phyloP scores from a whole-genome alignment of 192 early-diverging fungal genomes.

The Pilobolus umbonatus region DNA sequence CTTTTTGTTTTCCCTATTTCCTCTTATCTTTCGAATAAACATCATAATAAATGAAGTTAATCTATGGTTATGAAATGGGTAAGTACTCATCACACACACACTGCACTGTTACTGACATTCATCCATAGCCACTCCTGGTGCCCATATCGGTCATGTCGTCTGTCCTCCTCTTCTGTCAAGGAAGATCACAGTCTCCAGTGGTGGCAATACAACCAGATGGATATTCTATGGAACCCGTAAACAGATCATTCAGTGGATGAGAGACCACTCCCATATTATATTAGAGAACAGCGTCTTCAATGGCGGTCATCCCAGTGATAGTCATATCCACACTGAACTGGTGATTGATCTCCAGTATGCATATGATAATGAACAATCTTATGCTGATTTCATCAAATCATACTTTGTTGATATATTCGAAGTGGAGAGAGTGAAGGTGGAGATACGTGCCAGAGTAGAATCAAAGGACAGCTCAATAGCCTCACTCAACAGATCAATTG shows the following conservation, averaged over 20 bases:
- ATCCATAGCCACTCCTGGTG: not conserved
- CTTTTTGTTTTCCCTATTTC: not conserved
- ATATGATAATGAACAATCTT: constrained; percentile 39
- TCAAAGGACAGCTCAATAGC: constrained; percentile 35
- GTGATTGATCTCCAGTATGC: constrained; percentile 43
- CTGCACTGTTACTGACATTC: too few species aligned
- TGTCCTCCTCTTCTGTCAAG: constrained; percentile 38
- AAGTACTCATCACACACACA: too few species aligned
- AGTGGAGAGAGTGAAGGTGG: constrained; percentile 33
- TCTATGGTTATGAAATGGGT: constrained; percentile 34
- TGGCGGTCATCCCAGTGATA: constrained; percentile 20
- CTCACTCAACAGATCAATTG: constrained; percentile 36
- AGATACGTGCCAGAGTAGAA: constrained; percentile 39
- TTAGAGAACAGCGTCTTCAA: constrained; percentile 34
- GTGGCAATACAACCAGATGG: constrained; percentile 37
- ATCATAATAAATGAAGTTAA: constrained; percentile 11
- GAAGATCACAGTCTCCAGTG: constrained; percentile 42
- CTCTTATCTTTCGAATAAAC: not conserved
- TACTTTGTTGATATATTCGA: constrained; percentile 37
- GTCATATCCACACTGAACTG: constrained; percentile 31
- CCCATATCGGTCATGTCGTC: constrained; percentile 27
- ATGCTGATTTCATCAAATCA: constrained; percentile 34
- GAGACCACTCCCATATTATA: constrained; percentile 22
- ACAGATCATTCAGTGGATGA: constrained; percentile 45
- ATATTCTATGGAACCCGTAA: constrained; percentile 45